Evolutionary conservation across 1,284 basidiomycete species (phyloP), one percentile per base, ranked within the genome.

Genomic region (Malassezia japonica): DNA sequence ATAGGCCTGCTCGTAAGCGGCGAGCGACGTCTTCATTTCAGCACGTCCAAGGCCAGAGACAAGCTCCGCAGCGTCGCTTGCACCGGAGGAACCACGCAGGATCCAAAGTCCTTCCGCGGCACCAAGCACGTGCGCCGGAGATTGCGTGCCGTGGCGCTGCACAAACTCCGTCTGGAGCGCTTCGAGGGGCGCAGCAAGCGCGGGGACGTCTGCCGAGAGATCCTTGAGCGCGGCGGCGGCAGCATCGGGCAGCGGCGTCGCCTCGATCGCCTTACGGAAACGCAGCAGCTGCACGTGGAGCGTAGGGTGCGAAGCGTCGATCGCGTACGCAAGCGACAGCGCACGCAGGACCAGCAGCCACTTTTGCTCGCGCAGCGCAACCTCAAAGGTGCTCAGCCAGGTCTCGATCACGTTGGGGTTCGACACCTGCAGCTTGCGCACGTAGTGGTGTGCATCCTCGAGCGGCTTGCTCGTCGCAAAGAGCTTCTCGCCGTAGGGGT

Each of bases 381-480:
- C 83, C 65, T 95, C 88, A 67, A 87, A 94, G 1, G 79, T 78
- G 0, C 79, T 78, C 36, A 82, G 72, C 84, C 87, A 91, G 5
- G 82, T 82, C 33, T 86, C 82, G 7, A 86, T 72, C 44, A 81
- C 77, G 1, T 77, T n/a, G 0, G 57, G 25, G 4, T 66, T 61
- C 15, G 69, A 75, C 2, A 75, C 76, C 16, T 79, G 77, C 10
- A 96, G 74, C 1, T 84, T 84, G n/a, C 77, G 75, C 25, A 95
- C 75, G 23, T 86, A 74, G 66, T 83, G 85, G 46, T 80, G 78
- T 0, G 90, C 89, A 13, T 80, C 80, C 41, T 86, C 86, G 3
- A 98, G 76, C 1, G 84, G 83, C 50, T 29, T 29, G 15, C 48
- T 46, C 6, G 35, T 53, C 36, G 51, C 36, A 16, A 65, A 56